Conservation (phyloP, 2,329 filamentous ascomycete species). For the Diplodia mutila region DNA sequence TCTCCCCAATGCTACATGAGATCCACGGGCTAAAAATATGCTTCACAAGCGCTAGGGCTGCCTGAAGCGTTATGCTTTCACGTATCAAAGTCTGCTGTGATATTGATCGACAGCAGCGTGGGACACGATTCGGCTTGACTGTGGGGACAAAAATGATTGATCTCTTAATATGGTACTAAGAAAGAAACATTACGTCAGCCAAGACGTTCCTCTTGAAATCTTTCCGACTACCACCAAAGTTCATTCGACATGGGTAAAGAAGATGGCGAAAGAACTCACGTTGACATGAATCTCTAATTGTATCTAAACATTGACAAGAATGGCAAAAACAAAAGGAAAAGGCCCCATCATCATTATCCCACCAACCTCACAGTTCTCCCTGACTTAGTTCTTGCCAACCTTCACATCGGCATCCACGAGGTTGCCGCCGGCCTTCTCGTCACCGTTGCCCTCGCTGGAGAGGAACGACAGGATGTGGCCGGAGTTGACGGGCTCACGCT, state of each 20-base stretch:
- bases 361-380: not conserved
- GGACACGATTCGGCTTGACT: not conserved
- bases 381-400: not conserved
- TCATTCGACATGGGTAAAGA: not conserved
- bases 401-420: not conserved
- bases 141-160: not conserved
- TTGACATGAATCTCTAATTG: not conserved
- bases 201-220: not conserved
- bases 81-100: not conserved
- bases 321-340: not conserved
- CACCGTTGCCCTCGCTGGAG: not conserved
- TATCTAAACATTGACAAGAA: not conserved
- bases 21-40: not conserved
- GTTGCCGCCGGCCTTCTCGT: not conserved
- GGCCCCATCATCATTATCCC: not conserved
- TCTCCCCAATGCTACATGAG: not conserved
- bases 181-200: not conserved
- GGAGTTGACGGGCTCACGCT: not conserved
- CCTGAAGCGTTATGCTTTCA: not conserved
- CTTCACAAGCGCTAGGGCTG: not conserved
- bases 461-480: slow-evolving; percentile 1
- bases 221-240: not conserved
- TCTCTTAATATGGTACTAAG: slow-evolving; percentile 5
- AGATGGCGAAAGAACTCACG: not conserved
- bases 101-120: not conserved